A percentile compares a stretch with the other conserved stretches of the same genome.
These are phyloP conservation scores for Meyerozyma carpophila DNA, from an alignment of 1,139 yeast genomes.

Conservation along the genomic window DNA sequence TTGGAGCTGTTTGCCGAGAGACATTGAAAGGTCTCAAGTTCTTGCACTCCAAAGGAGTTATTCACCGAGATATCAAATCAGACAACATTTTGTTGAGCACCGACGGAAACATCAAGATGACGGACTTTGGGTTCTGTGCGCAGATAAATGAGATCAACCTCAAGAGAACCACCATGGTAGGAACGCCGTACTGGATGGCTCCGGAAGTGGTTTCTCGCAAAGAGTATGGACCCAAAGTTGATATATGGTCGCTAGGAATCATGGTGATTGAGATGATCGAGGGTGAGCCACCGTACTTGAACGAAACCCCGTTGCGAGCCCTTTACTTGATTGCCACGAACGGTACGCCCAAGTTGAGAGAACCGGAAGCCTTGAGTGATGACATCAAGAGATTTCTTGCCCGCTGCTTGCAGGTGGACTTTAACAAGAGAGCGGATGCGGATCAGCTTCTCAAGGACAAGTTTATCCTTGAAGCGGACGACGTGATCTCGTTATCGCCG, in stretches of 20 bases:
- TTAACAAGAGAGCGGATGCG: constrained; percentile 80
- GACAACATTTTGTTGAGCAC: constrained; percentile 82
- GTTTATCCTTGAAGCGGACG: constrained; percentile 70
- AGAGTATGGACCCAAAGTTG: constrained; percentile 96
- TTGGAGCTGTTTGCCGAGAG: constrained; percentile 93
- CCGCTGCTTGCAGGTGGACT: constrained; percentile 80
- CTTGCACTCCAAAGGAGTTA: constrained; percentile 88
- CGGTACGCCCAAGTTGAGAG: constrained; percentile 90
- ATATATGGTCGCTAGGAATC: constrained; percentile 95
- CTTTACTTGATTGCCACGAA: constrained; percentile 89
- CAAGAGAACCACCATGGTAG: constrained; percentile 96
- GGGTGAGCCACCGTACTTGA: constrained; percentile 96
- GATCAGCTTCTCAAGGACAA: constrained; percentile 65
- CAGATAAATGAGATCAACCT: constrained; percentile 82
- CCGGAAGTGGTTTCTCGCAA: constrained; percentile 94
- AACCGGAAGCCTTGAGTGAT: constrained; percentile 73
- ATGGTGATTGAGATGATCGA: constrained; percentile 99
- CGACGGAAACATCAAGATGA: constrained; percentile 85
- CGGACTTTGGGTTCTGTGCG: constrained; percentile 92
- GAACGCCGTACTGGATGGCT: constrained; percentile 99
- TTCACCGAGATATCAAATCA: constrained; percentile 93
- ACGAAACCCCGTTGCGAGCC: constrained; percentile 91
- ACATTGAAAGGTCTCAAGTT: constrained; percentile 81
- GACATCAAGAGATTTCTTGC: constrained; percentile 65
- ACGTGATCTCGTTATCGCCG: constrained; percentile 73